Evolutionary conservation across 345 rosid genomes (phyloP).

Genomic region (Eutrema japonicum): DNA sequence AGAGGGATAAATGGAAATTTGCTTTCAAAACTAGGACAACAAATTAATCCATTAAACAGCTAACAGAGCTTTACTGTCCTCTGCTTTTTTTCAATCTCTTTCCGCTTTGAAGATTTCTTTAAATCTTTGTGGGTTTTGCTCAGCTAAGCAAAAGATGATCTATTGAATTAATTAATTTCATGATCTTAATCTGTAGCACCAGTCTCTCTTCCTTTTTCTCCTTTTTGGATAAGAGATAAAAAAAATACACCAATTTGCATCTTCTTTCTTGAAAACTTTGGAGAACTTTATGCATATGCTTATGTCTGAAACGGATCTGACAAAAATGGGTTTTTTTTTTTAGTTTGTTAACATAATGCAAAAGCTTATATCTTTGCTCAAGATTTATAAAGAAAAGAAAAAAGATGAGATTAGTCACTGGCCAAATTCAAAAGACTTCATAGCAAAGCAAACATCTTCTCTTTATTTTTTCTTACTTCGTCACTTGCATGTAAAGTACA

Average conservation of each 20-base stretch:
- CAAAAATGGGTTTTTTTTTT: slow-evolving; percentile 29
- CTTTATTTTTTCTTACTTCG: slow-evolving; percentile 39
- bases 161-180: slow-evolving; percentile 16
- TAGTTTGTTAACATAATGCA: slow-evolving; percentile 15
- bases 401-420: slow-evolving; percentile 32
- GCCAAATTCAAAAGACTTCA: slow-evolving; percentile 53
- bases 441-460: slow-evolving; percentile 60
- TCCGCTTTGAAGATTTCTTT: slow-evolving; percentile 38
- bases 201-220: slow-evolving; percentile 37
- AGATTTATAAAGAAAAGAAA: slow-evolving; percentile 13
- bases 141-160: slow-evolving; percentile 42
- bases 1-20: slow-evolving; percentile 32
- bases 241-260: slow-evolving; percentile 33
- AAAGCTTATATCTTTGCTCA: slow-evolving; percentile 34
- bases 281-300: slow-evolving; percentile 45
- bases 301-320: slow-evolving; percentile 45
- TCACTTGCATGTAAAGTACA: slow-evolving; percentile 46
- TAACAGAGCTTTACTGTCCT: slow-evolving; percentile 34
- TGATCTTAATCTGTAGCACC: slow-evolving; percentile 32
- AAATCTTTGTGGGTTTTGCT: slow-evolving; percentile 45
- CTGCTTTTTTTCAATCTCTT: slow-evolving; percentile 42
- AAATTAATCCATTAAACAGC: slow-evolving; percentile 32
- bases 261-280: slow-evolving; percentile 43
- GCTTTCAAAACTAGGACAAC: slow-evolving; percentile 31
- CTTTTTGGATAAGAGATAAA: slow-evolving; percentile 40